These are phyloP conservation scores for Penicillium rolfsii DNA, from an alignment of 2,329 filamentous ascomycete genomes.

Conservation along the genomic window DNA sequence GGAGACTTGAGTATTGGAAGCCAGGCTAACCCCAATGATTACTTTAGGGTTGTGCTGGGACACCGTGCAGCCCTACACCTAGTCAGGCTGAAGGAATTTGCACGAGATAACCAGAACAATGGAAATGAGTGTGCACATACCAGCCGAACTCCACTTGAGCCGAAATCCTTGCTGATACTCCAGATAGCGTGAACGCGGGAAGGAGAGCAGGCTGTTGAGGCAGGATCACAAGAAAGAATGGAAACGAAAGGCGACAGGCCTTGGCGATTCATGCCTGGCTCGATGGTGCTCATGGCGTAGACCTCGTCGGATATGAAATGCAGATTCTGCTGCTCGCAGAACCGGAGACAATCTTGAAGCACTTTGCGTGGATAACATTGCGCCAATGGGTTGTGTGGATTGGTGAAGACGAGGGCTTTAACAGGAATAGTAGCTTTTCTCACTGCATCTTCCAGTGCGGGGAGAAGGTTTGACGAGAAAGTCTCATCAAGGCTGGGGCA, in stretches of 20 bases:
- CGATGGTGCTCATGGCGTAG: not conserved
- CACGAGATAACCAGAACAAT: not conserved
- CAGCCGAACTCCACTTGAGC: slow-evolving; percentile 1
- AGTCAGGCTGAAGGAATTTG: not conserved
- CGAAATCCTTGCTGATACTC: slow-evolving; percentile 3
- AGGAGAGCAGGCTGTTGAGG: not conserved
- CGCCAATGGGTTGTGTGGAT: not conserved
- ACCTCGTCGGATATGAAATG: not conserved
- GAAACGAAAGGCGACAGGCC: not conserved
- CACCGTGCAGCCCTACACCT: not conserved
- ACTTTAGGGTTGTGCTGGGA: not conserved
- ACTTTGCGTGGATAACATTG: not conserved
- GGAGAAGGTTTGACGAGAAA: not conserved
- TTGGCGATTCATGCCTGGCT: not conserved
- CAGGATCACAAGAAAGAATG: not conserved
- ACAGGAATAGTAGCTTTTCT: not conserved
- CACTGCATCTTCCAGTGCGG: not conserved
- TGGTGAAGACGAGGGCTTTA: not conserved
- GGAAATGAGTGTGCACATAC: not conserved
- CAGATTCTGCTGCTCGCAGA: not conserved
- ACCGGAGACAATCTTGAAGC: not conserved
- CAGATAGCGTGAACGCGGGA: not conserved
- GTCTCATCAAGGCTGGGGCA: not conserved
- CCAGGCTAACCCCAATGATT: not conserved
- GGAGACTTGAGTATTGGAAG: no score